Evolutionary conservation across 192 early-diverging fungal genomes (phyloP).

Genomic region (Gigaspora rosea): DNA sequence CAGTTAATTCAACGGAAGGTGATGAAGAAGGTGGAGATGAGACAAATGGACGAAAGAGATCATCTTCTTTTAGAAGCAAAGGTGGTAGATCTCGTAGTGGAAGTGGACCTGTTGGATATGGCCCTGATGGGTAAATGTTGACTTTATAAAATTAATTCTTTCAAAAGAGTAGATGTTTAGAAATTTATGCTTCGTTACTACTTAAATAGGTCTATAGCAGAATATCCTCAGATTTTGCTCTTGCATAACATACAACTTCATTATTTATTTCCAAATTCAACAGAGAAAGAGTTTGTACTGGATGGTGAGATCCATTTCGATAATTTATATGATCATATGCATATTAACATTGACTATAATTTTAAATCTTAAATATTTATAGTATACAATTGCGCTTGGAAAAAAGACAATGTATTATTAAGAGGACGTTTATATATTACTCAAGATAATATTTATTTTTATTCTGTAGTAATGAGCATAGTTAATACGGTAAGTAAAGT

Average conservation of each 20-base stretch:
- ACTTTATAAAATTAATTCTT: neutral
- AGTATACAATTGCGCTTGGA: conserved; percentile 28
- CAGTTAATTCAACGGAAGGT: neutral
- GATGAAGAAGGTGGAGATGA: neutral
- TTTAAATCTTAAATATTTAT: conserved; percentile 30
- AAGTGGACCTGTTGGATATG: conserved; percentile 8
- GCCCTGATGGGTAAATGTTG: neutral
- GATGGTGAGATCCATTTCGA: conserved; percentile 27
- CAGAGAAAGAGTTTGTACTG: conserved; percentile 35
- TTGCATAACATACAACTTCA: conserved; percentile 29
- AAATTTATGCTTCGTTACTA: neutral
- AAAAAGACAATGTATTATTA: conserved; percentile 40
- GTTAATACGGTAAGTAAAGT: conserved; percentile 54
- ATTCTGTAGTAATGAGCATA: conserved; percentile 63
- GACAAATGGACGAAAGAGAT: neutral
- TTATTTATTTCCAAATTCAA: conserved; percentile 29
- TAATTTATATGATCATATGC: neutral
- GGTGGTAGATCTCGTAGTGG: conserved; percentile 5
- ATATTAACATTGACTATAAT: neutral
- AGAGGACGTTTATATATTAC: conserved; percentile 59
- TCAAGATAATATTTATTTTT: conserved; percentile 63
- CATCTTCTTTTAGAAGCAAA: neutral
- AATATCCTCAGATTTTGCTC: conserved; percentile 12
- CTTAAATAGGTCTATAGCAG: neutral
- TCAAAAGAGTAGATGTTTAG: neutral